A percentile compares a stretch with the other conserved stretches of the same genome.
These are phyloP conservation scores for Fusarium pseudograminearum DNA, from an alignment of 2,329 filamentous ascomycete genomes.

Conservation along the genomic window DNA sequence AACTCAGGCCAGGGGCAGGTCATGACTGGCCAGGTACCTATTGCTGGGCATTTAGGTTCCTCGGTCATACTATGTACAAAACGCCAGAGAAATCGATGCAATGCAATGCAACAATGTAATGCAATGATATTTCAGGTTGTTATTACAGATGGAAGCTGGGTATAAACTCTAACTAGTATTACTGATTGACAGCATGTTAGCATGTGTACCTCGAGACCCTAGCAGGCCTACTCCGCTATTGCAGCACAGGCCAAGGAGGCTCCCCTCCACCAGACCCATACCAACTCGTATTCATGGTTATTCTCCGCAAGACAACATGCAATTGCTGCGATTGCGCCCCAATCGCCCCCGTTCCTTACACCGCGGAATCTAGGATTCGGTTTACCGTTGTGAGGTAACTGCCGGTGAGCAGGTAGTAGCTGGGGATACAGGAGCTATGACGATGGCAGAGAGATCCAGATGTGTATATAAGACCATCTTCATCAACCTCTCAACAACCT, in stretches of 20 bases:
- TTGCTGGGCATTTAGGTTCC: neutral
- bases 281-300: neutral
- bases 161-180: too few relatives aligned
- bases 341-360: neutral
- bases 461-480: conserved; percentile 34
- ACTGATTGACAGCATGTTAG: neutral
- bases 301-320: conserved; percentile 2
- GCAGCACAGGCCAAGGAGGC: neutral
- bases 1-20: neutral
- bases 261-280: neutral
- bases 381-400: conserved; percentile 3
- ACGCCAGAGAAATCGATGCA: conserved; percentile 1
- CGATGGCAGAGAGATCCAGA: conserved; percentile 2
- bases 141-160: neutral
- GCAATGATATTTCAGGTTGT: neutral
- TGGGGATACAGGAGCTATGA: neutral
- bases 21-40: neutral
- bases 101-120: neutral
- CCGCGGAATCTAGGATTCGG: neutral
- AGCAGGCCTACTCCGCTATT: neutral
- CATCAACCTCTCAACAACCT: neutral
- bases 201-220: too few relatives aligned
- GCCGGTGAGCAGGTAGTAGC: too few relatives aligned
- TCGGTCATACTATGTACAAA: neutral
- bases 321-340: neutral